Conservation (phyloP, 1,139 yeast species). For the Nematodospora anomalae region DNA sequence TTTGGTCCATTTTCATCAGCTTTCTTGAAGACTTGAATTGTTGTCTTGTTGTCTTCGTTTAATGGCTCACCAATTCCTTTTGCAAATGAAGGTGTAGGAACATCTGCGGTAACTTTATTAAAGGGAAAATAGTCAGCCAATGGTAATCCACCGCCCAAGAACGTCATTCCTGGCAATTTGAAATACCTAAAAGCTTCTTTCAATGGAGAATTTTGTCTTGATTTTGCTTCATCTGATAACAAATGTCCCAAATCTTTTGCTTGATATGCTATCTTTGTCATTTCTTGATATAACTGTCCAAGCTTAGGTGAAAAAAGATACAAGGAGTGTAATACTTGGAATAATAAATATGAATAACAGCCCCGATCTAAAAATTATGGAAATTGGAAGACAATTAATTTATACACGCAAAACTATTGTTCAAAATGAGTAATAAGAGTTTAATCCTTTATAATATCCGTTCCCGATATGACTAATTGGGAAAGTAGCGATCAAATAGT, state of each 20-base stretch:
- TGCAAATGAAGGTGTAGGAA: slow-evolving; percentile 75
- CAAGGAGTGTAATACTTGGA: too few species aligned
- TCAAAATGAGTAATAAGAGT: too few species aligned
- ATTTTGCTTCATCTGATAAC: slow-evolving; percentile 73
- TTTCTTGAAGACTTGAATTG: slow-evolving; percentile 46
- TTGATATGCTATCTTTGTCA: slow-evolving; percentile 10
- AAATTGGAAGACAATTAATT: not conserved
- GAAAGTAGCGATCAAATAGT: not conserved
- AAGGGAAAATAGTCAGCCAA: slow-evolving; percentile 89
- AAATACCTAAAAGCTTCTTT: slow-evolving; percentile 82
- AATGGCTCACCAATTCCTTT: slow-evolving; percentile 74
- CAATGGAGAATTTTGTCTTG: slow-evolving; percentile 77
- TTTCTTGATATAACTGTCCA: too few species aligned
- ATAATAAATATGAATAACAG: too few species aligned
- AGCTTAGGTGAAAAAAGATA: too few species aligned
- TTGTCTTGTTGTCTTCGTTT: slow-evolving; percentile 49
- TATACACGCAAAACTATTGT: not conserved
- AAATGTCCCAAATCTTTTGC: slow-evolving; percentile 74
- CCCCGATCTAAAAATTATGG: not conserved
- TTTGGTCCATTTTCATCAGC: slow-evolving; percentile 32
- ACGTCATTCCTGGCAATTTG: slow-evolving; percentile 72
- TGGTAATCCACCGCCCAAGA: slow-evolving; percentile 96
- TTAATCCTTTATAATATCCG: too few species aligned
- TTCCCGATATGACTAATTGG: not conserved
- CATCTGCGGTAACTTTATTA: slow-evolving; percentile 65